These are phyloP conservation scores for Solanum chacoense DNA, from an alignment of 305 asterid species.

Conservation along the genomic window DNA sequence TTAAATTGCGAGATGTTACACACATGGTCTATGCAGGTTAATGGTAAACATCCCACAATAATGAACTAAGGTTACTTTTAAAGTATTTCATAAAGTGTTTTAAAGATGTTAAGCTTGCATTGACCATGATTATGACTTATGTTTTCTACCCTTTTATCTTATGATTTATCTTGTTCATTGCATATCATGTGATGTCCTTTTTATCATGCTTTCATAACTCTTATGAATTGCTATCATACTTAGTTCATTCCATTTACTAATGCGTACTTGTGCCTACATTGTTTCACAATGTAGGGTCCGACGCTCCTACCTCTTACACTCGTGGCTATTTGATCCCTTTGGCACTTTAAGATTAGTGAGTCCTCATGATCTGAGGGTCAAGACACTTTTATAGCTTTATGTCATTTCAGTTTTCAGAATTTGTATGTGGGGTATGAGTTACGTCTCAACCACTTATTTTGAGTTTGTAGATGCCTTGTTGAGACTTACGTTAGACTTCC, in stretches of 20 bases:
- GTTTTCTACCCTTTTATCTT: not conserved
- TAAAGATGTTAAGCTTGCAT: not conserved
- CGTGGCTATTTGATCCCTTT: not conserved
- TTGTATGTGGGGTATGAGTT: not conserved
- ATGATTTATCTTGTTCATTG: not conserved
- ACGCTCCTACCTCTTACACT: not conserved
- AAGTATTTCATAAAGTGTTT: not conserved
- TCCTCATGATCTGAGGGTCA: not conserved
- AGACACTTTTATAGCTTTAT: not conserved
- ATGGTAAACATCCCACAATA: not conserved
- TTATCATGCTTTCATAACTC: not conserved
- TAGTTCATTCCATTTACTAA: not conserved
- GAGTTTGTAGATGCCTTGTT: not conserved
- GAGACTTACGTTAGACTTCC: not conserved
- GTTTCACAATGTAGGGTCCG: not conserved
- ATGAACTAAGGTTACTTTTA: not conserved
- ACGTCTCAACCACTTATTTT: not conserved
- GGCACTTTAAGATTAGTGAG: not conserved
- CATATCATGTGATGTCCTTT: not conserved
- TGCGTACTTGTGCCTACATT: not conserved
- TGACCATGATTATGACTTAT: not conserved
- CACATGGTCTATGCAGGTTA: not conserved
- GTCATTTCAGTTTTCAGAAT: not conserved
- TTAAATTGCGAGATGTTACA: too few relatives aligned
- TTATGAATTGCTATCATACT: not conserved